Conservation (phyloP, 78 protist species). For the Trichosphaerium sp. region DNA sequence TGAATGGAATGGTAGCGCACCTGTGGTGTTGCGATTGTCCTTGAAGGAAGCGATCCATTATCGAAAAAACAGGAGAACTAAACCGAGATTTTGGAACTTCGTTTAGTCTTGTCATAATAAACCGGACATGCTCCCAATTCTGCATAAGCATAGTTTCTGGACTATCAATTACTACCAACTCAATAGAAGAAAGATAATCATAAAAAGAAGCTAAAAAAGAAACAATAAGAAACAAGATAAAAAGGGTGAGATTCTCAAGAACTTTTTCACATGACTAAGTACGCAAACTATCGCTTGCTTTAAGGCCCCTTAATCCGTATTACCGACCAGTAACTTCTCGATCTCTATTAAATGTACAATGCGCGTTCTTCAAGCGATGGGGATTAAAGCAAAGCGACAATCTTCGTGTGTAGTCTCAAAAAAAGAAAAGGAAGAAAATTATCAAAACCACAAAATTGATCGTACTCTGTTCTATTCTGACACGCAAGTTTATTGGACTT, state of each 20-base stretch:
- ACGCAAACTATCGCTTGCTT: background rate
- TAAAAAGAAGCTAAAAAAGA: too few species aligned
- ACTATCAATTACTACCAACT: conserved; percentile 46
- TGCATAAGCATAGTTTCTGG: conserved; percentile 62
- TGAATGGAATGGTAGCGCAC: background rate
- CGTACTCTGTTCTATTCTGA: too few species aligned
- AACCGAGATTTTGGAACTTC: conserved; percentile 23
- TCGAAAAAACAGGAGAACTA: background rate
- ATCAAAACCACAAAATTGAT: background rate
- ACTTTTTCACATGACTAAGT: background rate
- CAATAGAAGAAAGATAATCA: conserved; percentile 69
- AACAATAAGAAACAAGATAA: too few species aligned
- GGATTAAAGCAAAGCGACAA: background rate
- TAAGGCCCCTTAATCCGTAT: too few species aligned
- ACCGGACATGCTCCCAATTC: conserved; percentile 72
- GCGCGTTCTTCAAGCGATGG: background rate
- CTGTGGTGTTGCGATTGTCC: background rate
- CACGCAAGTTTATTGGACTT: conserved; percentile 67
- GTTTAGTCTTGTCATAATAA: conserved; percentile 27
- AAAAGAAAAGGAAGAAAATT: background rate
- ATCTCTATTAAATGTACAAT: background rate
- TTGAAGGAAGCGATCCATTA: background rate
- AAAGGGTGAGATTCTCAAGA: too few species aligned
- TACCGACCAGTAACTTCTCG: background rate
- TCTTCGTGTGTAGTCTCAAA: background rate